Conservation (phyloP, 495 filamentous ascomycete species). For the Rostrohypoxylon terebratum region DNA sequence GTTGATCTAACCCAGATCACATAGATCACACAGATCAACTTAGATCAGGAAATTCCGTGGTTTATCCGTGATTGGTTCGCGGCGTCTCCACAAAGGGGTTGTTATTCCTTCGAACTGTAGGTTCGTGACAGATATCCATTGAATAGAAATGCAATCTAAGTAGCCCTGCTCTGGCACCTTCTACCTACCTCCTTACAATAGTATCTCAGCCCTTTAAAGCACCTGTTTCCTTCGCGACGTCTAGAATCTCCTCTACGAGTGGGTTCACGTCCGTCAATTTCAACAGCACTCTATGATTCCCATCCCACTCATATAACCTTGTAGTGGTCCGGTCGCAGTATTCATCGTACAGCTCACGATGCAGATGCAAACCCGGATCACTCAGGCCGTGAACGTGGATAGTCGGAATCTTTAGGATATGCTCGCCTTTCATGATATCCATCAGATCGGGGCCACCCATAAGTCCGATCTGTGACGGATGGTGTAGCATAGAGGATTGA, state of each 20-base stretch:
- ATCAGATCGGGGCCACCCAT: constrained; percentile 38
- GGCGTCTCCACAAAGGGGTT: no score
- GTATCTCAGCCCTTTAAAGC: constrained; percentile 15
- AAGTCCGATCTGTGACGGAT: constrained; percentile 39
- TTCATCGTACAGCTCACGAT: constrained; percentile 60
- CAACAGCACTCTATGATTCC: constrained; percentile 68
- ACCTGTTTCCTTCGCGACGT: constrained; percentile 55
- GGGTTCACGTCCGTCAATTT: constrained; percentile 65
- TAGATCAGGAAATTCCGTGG: no score
- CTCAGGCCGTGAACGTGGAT: constrained; percentile 72
- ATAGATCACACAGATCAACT: no score
- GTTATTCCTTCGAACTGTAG: no score
- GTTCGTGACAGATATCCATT: no score
- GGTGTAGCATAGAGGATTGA: constrained; percentile 40
- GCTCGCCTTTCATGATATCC: constrained; percentile 41
- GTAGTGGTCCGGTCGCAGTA: constrained; percentile 61
- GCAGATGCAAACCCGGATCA: constrained; percentile 66
- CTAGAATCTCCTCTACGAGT: constrained; percentile 60
- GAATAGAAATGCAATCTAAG: no score
- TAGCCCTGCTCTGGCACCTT: no score
- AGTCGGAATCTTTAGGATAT: constrained; percentile 62
- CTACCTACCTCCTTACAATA: not conserved
- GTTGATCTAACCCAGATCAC: no score
- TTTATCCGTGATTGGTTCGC: no score
- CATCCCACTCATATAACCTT: constrained; percentile 70